Evolutionary conservation across 2,329 filamentous ascomycete species (phyloP), one percentile per base, ranked within the genome.

Genomic region (Diaporthe australafricana): DNA sequence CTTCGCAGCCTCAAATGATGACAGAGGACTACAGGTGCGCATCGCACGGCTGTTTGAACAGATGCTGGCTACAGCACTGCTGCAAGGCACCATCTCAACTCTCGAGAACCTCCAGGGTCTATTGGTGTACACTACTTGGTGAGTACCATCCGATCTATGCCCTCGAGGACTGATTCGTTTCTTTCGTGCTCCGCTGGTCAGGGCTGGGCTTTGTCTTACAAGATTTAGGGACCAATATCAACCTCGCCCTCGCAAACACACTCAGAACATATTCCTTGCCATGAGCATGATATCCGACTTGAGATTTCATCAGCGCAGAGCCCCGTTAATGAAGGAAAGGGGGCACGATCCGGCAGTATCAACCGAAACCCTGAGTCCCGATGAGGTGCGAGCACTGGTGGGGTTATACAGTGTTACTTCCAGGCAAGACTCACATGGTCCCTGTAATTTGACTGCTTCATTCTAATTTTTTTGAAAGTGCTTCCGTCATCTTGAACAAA

Each of bases 251-350:
- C 27, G 57, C 0, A 63, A 63, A 12, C 57, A 63, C 40, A 63
- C 42, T 12, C 57, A 63, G 40, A 48, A 48, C 20, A 35, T 63
- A 3, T 63, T 63, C 12, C 57, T 63, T 32, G 57, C 57, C 0
- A 63, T 63, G 57, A 63, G 57, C 12, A 63, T 63, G 5, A 47
- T 63, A 3, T 63, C 45, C 17, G 40, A 63, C 27, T 11, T 63
- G 27, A 5, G 27, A 11, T 17, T 63, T 8, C 40, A 63, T 22
- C n/a, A 47, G 40, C 57, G 38, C 8, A 14, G 20, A n/a, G 25
- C 32, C 2, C 11, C 35, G 11, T 42, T 40, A 11, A 63, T 3
- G 16, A 20, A 11, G 11, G 14, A 6, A 48, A 7, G n/a, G 9
- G 25, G n/a, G 1, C 8, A 63, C 9, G 16, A 2, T 6, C 20